Evolutionary conservation across 352 stramenopile species (phyloP).

Genomic region (Paralagenidium karlingii): DNA sequence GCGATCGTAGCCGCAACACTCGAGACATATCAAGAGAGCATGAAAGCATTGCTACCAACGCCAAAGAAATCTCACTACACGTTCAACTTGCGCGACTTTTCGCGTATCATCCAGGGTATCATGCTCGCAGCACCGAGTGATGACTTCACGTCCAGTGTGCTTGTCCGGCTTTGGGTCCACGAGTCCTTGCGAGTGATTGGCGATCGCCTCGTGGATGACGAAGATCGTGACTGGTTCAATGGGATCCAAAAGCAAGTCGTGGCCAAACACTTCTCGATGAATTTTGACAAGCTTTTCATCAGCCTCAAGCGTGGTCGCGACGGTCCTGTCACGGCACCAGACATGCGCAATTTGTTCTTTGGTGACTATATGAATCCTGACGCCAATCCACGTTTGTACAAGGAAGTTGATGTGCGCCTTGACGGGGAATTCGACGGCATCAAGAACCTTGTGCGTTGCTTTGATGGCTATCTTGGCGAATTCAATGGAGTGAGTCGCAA

Average conservation of each 20-base stretch:
- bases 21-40: slow-evolving; percentile 82
- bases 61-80: slow-evolving; percentile 94
- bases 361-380: slow-evolving; percentile 85
- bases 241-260: slow-evolving; percentile 80
- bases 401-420: slow-evolving; percentile 60
- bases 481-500: slow-evolving; percentile 90
- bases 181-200: slow-evolving; percentile 91
- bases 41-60: slow-evolving; percentile 82
- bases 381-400: slow-evolving; percentile 61
- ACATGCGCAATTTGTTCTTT: slow-evolving; percentile 90
- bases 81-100: slow-evolving; percentile 93
- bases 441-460: slow-evolving; percentile 57
- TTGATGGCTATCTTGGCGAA: slow-evolving; percentile 85
- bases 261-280: slow-evolving; percentile 76
- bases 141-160: slow-evolving; percentile 56
- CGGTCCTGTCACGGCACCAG: slow-evolving; percentile 46
- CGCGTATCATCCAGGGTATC: slow-evolving; percentile 87
- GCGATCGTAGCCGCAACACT: slow-evolving; percentile 83
- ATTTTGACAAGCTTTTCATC: slow-evolving; percentile 83
- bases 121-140: slow-evolving; percentile 83
- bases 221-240: slow-evolving; percentile 89
- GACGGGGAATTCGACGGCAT: slow-evolving; percentile 70
- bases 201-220: slow-evolving; percentile 88
- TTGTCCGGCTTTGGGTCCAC: slow-evolving; percentile 90
- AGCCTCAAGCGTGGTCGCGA: slow-evolving; percentile 60